phyloP scores from a whole-genome alignment of 2,329 filamentous ascomycete genomes.

The Alternaria burnsii region DNA sequence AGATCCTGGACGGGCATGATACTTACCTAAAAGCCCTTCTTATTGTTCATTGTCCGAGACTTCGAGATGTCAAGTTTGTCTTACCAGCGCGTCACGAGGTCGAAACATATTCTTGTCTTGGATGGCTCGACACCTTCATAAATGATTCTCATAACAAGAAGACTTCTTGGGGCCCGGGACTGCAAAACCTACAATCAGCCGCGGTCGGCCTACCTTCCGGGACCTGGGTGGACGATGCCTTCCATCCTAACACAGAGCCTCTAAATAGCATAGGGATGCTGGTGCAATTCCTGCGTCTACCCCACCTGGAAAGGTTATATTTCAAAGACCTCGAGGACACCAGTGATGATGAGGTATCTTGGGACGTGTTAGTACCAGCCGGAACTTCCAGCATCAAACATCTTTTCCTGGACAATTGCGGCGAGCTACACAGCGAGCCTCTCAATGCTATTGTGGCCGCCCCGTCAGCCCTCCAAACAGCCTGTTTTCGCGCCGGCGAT shows the following conservation, averaged over 20 bases:
- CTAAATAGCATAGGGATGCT: neutral
- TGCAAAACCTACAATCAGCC: conserved; percentile 5
- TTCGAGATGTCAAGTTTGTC: conserved; percentile 19
- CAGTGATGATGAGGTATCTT: conserved; percentile 4
- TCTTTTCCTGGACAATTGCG: conserved; percentile 20
- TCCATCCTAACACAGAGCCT: neutral
- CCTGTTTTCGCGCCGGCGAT: conserved; percentile 13
- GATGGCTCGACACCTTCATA: conserved; percentile 17
- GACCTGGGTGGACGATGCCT: conserved; percentile 13
- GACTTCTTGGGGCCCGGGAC: conserved; percentile 11
- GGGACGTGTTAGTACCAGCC: neutral
- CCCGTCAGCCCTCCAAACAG: conserved; percentile 9
- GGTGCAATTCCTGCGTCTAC: conserved; percentile 13
- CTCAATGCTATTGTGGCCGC: neutral
- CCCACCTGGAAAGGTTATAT: conserved; percentile 16
- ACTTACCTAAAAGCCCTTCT: conserved; percentile 18
- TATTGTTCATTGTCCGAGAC: conserved; percentile 15
- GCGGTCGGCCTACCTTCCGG: conserved; percentile 16
- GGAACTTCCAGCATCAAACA: conserved; percentile 11
- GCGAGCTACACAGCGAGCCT: neutral
- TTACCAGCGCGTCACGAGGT: neutral
- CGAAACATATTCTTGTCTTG: conserved; percentile 6
- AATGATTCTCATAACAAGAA: neutral
- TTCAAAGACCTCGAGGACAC: conserved; percentile 5
- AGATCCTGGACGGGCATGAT: conserved; percentile 17